phyloP scores from a whole-genome alignment of 306 rosid genomes.

The Carpinus viminea region DNA sequence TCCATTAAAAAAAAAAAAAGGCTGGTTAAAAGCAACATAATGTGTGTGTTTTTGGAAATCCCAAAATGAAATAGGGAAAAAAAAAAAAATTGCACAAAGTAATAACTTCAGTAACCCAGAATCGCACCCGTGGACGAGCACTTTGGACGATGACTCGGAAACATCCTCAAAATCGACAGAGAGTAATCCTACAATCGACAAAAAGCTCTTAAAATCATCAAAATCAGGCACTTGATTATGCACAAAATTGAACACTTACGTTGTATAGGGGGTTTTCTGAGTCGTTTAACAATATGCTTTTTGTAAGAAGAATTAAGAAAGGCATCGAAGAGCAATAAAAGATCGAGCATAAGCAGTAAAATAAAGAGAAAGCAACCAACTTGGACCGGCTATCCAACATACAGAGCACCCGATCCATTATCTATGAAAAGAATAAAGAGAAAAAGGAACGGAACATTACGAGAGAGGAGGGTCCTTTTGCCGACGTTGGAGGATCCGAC shows the following conservation, averaged over 20 bases:
- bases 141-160: slow-evolving; percentile 56
- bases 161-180: slow-evolving; percentile 61
- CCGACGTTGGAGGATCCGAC: slow-evolving; percentile 78
- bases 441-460: slow-evolving; percentile 37
- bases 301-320: not conserved
- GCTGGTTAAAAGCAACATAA: not conserved
- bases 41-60: not conserved
- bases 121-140: slow-evolving; percentile 59
- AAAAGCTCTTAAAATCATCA: not conserved
- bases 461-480: slow-evolving; percentile 79
- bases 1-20: not conserved
- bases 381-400: not conserved
- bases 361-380: not conserved
- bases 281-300: not conserved
- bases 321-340: not conserved
- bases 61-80: slow-evolving; percentile 11
- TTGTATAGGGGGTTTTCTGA: too few species aligned
- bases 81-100: slow-evolving; percentile 1
- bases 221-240: not conserved
- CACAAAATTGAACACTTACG: not conserved
- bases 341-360: not conserved
- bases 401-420: not conserved
- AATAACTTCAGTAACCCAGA: not conserved
- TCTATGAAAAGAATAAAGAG: not conserved
- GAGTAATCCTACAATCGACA: slow-evolving; percentile 54